These are phyloP conservation scores for Paramecium octaurelia DNA, from an alignment of 73 alveolate genomes.

Conservation along the genomic window DNA sequence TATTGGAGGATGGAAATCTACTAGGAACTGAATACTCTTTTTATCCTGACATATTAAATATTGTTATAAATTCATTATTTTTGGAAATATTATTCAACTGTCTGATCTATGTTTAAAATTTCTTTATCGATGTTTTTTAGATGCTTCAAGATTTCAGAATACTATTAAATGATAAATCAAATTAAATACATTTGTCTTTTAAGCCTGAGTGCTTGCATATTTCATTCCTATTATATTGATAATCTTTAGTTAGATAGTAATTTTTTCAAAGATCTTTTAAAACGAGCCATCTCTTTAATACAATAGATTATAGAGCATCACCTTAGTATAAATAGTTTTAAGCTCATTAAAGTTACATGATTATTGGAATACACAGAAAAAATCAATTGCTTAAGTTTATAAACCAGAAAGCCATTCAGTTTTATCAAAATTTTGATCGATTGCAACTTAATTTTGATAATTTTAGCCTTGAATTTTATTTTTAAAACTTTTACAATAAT, in stretches of 20 bases:
- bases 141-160: not conserved
- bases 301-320: not conserved
- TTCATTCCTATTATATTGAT: not conserved
- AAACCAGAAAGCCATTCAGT: not conserved
- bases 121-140: not conserved
- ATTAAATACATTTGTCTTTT: not conserved
- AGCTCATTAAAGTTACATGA: not conserved
- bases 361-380: not conserved
- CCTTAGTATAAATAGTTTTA: not conserved
- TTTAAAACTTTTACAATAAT: not conserved
- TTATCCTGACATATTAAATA: not conserved
- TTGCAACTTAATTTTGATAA: not conserved
- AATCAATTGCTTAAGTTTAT: not conserved
- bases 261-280: not conserved
- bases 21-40: conserved; percentile 20
- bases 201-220: not conserved
- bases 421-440: not conserved
- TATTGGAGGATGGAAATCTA: not conserved
- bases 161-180: not conserved
- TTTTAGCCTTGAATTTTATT: not conserved
- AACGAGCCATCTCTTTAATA: not conserved
- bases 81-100: not conserved
- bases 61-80: not conserved
- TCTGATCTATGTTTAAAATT: not conserved
- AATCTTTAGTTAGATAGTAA: not conserved